Conservation (phyloP, 805 yeast species). For the Barnettozyma wickerhamii region DNA sequence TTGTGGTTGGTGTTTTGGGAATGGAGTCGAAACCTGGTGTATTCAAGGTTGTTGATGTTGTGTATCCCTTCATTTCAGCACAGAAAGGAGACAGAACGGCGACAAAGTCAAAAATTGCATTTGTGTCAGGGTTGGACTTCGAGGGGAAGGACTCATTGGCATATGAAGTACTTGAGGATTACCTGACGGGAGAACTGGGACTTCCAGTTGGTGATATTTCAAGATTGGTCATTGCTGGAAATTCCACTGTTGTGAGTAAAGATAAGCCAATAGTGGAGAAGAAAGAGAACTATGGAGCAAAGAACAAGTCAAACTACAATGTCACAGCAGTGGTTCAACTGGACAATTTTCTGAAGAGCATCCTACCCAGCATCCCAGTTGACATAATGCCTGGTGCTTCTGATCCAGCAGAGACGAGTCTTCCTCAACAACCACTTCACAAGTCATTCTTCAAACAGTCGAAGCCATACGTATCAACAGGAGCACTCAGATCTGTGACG, state of each 20-base stretch:
- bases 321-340: slow-evolving; percentile 46
- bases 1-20: slow-evolving; percentile 83
- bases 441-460: slow-evolving; percentile 57
- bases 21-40: slow-evolving; percentile 80
- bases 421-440: slow-evolving; percentile 93
- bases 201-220: slow-evolving; percentile 33
- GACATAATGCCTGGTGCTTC: slow-evolving; percentile 77
- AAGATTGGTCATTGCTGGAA: slow-evolving; percentile 67
- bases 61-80: slow-evolving; percentile 61
- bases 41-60: slow-evolving; percentile 78
- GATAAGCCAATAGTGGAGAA: slow-evolving; percentile 13
- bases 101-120: slow-evolving; percentile 48
- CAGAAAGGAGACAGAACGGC: slow-evolving; percentile 34
- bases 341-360: slow-evolving; percentile 53
- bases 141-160: slow-evolving; percentile 41
- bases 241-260: slow-evolving; percentile 41
- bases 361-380: slow-evolving; percentile 60
- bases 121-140: slow-evolving; percentile 73
- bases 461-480: slow-evolving; percentile 35
- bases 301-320: slow-evolving; percentile 48
- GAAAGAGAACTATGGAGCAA: slow-evolving; percentile 40
- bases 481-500: slow-evolving; percentile 41
- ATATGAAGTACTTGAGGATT: slow-evolving; percentile 61
- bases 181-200: slow-evolving; percentile 66
- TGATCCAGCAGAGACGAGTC: slow-evolving; percentile 80